Conservation (phyloP, 2,329 filamentous ascomycete genomes). For the Fusarium coicis region DNA sequence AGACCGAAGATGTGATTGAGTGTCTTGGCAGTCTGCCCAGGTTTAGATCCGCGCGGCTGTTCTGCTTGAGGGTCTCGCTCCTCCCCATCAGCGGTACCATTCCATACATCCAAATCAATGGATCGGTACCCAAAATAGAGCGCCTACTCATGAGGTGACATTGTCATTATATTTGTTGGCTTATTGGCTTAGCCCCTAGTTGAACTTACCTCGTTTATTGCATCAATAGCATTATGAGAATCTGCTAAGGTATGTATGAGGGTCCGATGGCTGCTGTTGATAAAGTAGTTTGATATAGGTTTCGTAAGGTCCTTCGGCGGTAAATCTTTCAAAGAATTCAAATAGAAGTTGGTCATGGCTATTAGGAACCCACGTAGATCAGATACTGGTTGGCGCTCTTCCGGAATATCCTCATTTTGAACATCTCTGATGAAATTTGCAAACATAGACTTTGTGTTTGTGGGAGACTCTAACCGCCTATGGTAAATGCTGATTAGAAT, state of each 20-base stretch:
- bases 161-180: too few species aligned
- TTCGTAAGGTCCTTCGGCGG: neutral
- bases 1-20: rapidly evolving
- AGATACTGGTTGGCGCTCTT: rapidly evolving
- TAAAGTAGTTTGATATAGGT: neutral
- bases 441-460: neutral
- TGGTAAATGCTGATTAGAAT: neutral
- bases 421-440: neutral
- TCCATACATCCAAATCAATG: neutral
- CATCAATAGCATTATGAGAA: rapidly evolving
- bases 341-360: rapidly evolving
- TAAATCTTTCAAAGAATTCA: rapidly evolving
- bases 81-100: neutral
- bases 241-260: rapidly evolving
- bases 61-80: neutral
- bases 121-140: neutral
- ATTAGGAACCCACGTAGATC: rapidly evolving
- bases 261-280: neutral
- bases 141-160: rapidly evolving
- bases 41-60: neutral
- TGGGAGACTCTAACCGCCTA: rapidly evolving
- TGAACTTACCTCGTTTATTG: rapidly evolving
- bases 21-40: neutral
- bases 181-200: too few species aligned
- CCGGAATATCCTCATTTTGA: rapidly evolving